These are phyloP conservation scores for Neckera pumila DNA, from an alignment of 225 moss, liverwort and hornwort genomes.

Conservation along the genomic window DNA sequence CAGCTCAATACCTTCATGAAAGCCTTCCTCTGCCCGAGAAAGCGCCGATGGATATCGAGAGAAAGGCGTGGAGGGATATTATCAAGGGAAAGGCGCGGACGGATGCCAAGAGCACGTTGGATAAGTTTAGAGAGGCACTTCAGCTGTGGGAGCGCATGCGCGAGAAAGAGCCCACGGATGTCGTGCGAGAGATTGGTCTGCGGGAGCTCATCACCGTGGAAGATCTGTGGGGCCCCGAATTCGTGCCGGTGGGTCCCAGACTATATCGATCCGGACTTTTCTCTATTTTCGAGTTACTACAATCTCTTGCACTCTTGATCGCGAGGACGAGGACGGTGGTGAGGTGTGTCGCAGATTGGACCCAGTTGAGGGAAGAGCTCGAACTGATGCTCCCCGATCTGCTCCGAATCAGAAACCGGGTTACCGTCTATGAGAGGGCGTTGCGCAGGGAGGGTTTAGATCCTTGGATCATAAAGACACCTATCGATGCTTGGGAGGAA, in stretches of 20 bases:
- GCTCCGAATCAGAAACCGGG: background rate
- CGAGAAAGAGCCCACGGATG: background rate
- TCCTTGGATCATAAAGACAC: too few species aligned
- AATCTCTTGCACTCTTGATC: rapidly evolving
- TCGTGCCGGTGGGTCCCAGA: background rate
- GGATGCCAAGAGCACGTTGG: too few species aligned
- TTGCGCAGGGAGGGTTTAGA: too few species aligned
- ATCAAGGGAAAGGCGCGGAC: too few species aligned
- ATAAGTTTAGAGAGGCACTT: too few species aligned
- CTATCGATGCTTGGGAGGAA: rapidly evolving
- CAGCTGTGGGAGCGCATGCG: background rate
- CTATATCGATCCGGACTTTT: too few species aligned
- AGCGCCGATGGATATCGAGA: background rate
- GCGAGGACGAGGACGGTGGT: background rate
- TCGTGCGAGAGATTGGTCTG: background rate
- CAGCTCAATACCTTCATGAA: background rate
- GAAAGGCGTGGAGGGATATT: background rate
- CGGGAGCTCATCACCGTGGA: background rate
- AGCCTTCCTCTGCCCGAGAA: background rate
- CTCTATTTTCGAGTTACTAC: too few species aligned
- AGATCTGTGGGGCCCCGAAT: background rate
- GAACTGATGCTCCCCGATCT: background rate
- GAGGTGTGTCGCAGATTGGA: background rate
- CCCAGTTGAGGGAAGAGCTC: background rate
- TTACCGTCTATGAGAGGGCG: too few species aligned